These are phyloP conservation scores for Botrytis sinoallii DNA, from an alignment of 2,329 filamentous ascomycete genomes.

Conservation along the genomic window DNA sequence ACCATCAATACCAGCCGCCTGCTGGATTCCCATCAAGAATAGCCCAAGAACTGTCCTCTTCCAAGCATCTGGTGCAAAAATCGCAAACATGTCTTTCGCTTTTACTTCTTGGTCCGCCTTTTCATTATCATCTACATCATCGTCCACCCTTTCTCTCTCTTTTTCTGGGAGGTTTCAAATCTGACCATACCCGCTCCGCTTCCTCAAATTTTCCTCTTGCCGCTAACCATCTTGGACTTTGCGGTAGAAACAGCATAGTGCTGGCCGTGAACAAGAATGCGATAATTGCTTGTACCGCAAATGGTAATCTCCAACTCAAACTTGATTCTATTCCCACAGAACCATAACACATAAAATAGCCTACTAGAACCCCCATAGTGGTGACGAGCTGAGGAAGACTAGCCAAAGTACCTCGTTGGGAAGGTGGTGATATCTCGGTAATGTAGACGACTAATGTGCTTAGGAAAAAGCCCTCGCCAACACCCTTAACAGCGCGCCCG, in stretches of 20 bases:
- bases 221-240: slow-evolving; percentile 58
- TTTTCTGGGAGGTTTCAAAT: slow-evolving; percentile 28
- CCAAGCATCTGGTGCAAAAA: slow-evolving; percentile 44
- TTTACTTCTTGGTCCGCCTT: slow-evolving; percentile 20
- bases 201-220: slow-evolving; percentile 46
- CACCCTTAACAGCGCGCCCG: slow-evolving; percentile 53
- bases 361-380: slow-evolving; percentile 49
- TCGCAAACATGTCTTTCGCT: slow-evolving; percentile 29
- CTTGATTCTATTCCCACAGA: slow-evolving; percentile 46
- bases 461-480: slow-evolving; percentile 58
- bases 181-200: slow-evolving; percentile 42
- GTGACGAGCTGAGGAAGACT: slow-evolving; percentile 53
- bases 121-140: slow-evolving; percentile 12
- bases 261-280: slow-evolving; percentile 41
- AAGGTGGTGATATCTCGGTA: slow-evolving; percentile 56
- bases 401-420: slow-evolving; percentile 48
- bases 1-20: slow-evolving; percentile 61
- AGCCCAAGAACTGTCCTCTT: slow-evolving; percentile 50
- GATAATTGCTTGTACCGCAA: slow-evolving; percentile 46
- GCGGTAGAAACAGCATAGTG: slow-evolving; percentile 46
- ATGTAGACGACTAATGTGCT: slow-evolving; percentile 58
- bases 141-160: slow-evolving; percentile 32
- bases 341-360: slow-evolving; percentile 61
- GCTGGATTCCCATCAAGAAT: slow-evolving; percentile 58
- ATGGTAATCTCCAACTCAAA: slow-evolving; percentile 56